phyloP scores from a whole-genome alignment of 345 rosid species.

The Populus alba region DNA sequence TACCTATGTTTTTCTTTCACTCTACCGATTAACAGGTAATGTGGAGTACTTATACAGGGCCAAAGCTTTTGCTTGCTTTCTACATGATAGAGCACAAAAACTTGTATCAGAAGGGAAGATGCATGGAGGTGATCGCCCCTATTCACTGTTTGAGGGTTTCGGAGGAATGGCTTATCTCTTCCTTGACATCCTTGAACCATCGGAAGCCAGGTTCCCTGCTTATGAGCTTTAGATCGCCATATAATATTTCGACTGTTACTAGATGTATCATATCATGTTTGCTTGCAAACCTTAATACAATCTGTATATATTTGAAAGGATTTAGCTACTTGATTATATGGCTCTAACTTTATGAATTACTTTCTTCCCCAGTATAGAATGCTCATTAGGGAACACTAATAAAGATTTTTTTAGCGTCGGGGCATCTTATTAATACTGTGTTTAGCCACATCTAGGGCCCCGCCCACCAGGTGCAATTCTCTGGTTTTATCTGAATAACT shows the following conservation, averaged over 20 bases:
- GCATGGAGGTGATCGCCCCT: conserved; percentile 65
- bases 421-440: no score
- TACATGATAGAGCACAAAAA: conserved; percentile 45
- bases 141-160: conserved; percentile 58
- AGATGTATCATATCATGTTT: neutral
- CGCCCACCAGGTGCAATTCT: no score
- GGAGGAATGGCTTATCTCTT: conserved; percentile 66
- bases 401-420: neutral
- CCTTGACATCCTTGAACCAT: conserved; percentile 52
- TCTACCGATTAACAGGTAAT: conserved; percentile 49
- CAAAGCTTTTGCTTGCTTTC: conserved; percentile 67
- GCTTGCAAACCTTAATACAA: neutral
- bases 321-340: neutral
- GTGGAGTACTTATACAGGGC: conserved; percentile 46
- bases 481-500: no score
- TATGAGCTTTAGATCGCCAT: conserved; percentile 38
- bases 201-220: conserved; percentile 57
- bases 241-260: neutral
- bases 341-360: neutral
- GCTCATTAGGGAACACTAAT: neutral
- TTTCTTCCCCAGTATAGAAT: no score
- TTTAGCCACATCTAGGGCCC: no score
- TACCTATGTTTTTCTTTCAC: conserved; percentile 55
- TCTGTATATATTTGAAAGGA: conserved; percentile 1
- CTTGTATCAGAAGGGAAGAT: conserved; percentile 53